phyloP scores from a whole-genome alignment of 495 filamentous ascomycete genomes.

The Neurospora sublineolata region DNA sequence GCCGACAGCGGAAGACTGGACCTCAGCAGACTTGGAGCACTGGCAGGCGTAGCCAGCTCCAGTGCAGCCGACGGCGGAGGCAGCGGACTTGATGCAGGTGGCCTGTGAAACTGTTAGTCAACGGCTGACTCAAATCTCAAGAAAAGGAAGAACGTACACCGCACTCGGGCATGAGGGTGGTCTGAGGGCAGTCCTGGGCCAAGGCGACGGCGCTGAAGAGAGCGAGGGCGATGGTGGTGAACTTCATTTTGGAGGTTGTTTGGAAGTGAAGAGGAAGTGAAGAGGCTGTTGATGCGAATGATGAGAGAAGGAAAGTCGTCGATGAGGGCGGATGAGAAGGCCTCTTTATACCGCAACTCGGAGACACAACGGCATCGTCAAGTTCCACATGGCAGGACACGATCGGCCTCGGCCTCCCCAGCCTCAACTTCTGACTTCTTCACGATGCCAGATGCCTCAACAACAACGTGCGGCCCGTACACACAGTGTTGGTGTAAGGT shows the following conservation, averaged over 20 bases:
- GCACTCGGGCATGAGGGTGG: background rate
- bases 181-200: background rate
- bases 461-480: background rate
- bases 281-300: background rate
- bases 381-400: background rate
- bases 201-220: background rate
- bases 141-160: background rate
- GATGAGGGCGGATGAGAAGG: background rate
- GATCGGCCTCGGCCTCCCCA: background rate
- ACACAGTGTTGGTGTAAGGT: background rate
- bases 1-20: background rate
- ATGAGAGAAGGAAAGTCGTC: background rate
- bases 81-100: background rate
- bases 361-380: background rate
- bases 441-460: background rate
- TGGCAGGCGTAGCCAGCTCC: slow-evolving; percentile 1
- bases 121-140: background rate
- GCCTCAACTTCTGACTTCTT: background rate
- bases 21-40: background rate
- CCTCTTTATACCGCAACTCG: background rate
- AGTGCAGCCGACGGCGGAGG: slow-evolving; percentile 1
- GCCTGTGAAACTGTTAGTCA: background rate
- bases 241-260: slow-evolving; percentile 1
- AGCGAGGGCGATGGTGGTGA: background rate
- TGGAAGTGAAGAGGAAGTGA: background rate